Conservation (phyloP, 1,284 basidiomycete species). For the Cryptococcus sp. region DNA sequence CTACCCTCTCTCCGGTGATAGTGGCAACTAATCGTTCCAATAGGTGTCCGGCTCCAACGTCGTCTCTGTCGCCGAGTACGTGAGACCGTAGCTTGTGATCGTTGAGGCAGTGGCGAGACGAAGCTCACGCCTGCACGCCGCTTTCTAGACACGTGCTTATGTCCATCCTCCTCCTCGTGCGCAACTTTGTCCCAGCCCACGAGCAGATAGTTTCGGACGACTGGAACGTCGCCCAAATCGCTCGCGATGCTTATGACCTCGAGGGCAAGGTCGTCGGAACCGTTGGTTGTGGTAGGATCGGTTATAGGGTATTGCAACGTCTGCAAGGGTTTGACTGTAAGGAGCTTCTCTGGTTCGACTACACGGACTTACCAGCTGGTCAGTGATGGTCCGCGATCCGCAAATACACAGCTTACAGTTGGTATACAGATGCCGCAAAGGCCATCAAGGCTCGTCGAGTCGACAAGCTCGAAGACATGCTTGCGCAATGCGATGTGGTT, state of each 20-base stretch:
- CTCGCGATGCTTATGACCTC: conserved; percentile 80
- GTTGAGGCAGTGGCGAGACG: not conserved
- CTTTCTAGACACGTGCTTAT: conserved; percentile 67
- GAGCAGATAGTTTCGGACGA: conserved; percentile 81
- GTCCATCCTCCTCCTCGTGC: conserved; percentile 75
- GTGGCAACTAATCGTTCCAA: not conserved
- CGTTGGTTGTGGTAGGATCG: conserved; percentile 82
- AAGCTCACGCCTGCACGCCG: not conserved
- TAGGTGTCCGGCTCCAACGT: conserved; percentile 80
- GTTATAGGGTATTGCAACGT: conserved; percentile 86
- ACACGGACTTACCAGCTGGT: conserved; percentile 74
- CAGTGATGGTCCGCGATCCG: conserved; percentile 10
- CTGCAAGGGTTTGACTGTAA: conserved; percentile 85
- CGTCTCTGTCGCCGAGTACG: conserved; percentile 79
- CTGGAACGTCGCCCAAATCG: conserved; percentile 81
- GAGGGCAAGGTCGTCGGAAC: conserved; percentile 90
- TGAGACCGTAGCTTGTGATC: not conserved
- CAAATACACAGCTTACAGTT: not conserved
- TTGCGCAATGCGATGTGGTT: conserved; percentile 60
- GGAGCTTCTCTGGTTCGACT: conserved; percentile 92
- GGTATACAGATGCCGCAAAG: conserved; percentile 62
- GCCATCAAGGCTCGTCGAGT: conserved; percentile 74
- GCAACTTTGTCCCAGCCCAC: conserved; percentile 68
- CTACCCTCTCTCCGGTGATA: not conserved
- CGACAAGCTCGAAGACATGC: conserved; percentile 80